Percentiles rank a stretch among this genome's conserved stretches.
Evolutionary conservation across 257 asterid genomes (phyloP).

Genomic region (Solanum phureja): DNA sequence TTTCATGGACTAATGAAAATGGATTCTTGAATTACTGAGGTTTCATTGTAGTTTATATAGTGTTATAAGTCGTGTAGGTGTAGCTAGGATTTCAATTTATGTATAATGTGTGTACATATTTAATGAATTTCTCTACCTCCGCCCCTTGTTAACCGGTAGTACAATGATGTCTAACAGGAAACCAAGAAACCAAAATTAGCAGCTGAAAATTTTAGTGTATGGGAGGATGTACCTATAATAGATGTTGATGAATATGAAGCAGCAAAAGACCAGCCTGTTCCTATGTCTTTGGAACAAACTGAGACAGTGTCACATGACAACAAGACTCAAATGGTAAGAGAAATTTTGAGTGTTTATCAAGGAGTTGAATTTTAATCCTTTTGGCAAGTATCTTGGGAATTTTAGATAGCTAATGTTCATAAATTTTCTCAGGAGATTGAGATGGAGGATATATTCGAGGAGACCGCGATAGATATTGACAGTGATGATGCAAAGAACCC

Average conservation of each 20-base stretch:
- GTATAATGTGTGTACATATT: neutral
- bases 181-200: constrained; percentile 23
- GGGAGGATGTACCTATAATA: constrained; percentile 38
- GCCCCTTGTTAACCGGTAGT: neutral
- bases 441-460: constrained; percentile 85
- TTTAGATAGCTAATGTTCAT: neutral
- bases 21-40: neutral
- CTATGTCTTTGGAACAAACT: constrained; percentile 65
- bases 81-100: neutral
- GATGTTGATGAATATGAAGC: constrained; percentile 37
- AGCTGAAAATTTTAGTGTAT: constrained; percentile 10
- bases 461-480: constrained; percentile 56
- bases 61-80: neutral
- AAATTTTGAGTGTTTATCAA: neutral
- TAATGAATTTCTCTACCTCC: neutral
- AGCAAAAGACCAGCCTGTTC: constrained; percentile 48
- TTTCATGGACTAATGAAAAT: neutral
- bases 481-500: constrained; percentile 53
- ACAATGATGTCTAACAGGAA: constrained; percentile 12
- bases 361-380: neutral
- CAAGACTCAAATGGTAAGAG: constrained; percentile 36
- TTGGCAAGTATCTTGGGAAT: neutral
- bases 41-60: neutral
- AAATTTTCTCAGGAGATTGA: constrained; percentile 51
- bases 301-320: constrained; percentile 26